phyloP scores from a whole-genome alignment of 164 flowering plant genomes.

The Nymphaea colorata region DNA sequence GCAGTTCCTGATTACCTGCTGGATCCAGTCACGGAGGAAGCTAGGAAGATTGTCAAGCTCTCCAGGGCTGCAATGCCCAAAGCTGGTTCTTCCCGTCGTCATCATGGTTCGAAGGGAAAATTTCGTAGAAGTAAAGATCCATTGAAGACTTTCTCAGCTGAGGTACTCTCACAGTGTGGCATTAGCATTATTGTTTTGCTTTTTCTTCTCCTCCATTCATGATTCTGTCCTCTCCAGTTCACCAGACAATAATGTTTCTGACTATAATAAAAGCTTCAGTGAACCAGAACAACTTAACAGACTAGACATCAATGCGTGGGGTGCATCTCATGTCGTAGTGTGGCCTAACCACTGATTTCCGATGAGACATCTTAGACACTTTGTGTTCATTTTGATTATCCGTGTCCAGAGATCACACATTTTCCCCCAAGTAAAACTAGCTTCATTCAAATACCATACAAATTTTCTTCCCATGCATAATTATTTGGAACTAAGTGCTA shows the following conservation, averaged over 20 bases:
- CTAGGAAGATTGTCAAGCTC: constrained; percentile 78
- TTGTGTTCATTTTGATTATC: background rate
- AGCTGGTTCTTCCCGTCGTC: constrained; percentile 21
- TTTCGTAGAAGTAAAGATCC: constrained; percentile 59
- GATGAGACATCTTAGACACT: background rate
- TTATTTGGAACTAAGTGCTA: no score
- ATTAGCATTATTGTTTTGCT: background rate
- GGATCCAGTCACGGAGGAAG: constrained; percentile 74
- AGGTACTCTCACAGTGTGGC: constrained; percentile 23
- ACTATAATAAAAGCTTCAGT: background rate
- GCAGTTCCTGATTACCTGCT: constrained; percentile 80
- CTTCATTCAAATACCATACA: no score
- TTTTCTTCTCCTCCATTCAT: no score
- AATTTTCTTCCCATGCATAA: no score
- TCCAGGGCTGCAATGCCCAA: constrained; percentile 90
- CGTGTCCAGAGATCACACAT: background rate
- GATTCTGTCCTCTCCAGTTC: no score
- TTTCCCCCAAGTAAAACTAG: no score
- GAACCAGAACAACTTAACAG: no score
- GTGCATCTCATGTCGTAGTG: background rate
- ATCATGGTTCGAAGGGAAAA: constrained; percentile 27
- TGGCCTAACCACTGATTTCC: no score
- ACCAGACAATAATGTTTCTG: no score
- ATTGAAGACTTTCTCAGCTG: constrained; percentile 63
- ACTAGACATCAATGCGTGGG: no score